A percentile compares a stretch with the other conserved stretches of the same genome.
Evolutionary conservation across 345 rosid genomes (phyloP).

Genomic region (Sisymbrium altissimum): DNA sequence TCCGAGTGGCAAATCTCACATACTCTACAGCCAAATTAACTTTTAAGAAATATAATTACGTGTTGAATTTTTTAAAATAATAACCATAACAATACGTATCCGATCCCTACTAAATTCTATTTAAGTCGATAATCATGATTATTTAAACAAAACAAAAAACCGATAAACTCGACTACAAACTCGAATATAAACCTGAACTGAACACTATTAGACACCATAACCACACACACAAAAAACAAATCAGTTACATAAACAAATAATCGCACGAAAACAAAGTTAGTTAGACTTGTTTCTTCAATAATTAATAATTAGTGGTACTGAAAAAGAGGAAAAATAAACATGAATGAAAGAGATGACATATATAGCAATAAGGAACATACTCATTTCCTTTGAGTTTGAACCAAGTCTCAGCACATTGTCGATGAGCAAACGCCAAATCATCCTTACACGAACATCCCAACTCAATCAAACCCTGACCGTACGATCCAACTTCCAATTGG

Average conservation of each 20-base stretch:
- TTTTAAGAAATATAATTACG: background rate
- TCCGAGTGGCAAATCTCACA: slow-evolving; percentile 79
- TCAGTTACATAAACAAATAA: background rate
- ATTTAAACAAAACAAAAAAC: no score
- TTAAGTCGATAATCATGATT: no score
- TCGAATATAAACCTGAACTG: background rate
- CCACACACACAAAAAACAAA: background rate
- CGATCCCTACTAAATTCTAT: no score
- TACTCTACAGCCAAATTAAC: slow-evolving; percentile 39
- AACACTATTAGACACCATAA: background rate
- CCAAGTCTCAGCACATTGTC: slow-evolving; percentile 87
- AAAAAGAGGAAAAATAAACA: background rate
- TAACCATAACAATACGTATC: no score
- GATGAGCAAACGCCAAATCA: slow-evolving; percentile 84
- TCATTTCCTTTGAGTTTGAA: slow-evolving; percentile 81
- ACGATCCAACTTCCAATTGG: slow-evolving; percentile 61
- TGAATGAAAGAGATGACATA: background rate
- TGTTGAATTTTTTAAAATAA: no score
- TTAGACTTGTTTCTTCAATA: background rate
- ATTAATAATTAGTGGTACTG: background rate
- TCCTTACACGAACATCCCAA: slow-evolving; percentile 84
- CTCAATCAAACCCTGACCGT: slow-evolving; percentile 56
- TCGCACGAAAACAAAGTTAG: background rate
- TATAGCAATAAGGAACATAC: slow-evolving; percentile 42
- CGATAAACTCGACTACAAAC: no score